Evolutionary conservation across 495 filamentous ascomycete genomes (phyloP), one percentile per base, ranked within the genome.

Genomic region (Trichoderma orchidacearum): DNA sequence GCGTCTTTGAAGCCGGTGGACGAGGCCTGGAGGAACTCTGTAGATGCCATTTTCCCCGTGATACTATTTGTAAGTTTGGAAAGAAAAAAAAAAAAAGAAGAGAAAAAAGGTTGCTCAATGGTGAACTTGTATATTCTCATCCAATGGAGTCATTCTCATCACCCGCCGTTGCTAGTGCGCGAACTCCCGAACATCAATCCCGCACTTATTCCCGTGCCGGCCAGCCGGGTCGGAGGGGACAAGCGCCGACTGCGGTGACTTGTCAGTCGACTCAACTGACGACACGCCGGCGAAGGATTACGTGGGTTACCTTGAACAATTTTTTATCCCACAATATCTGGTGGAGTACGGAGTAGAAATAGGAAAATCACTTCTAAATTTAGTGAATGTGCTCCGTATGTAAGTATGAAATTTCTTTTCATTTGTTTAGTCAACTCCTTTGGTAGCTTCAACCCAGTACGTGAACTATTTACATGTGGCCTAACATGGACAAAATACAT

Each of bases 1-100:
- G 82, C 79, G 55, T 79, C 66, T 41, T 74, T 68, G 63, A 87
- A 86, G 50, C 83, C 82, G 53, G 53, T 36, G 6, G 53, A 30
- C 12, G 53, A 36, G 30, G 29, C 31, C n/a, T 54, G 53, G 18
- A 30, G 38, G 6, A 25, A 48, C 38, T 48, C 38, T 48, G 38
- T 21, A 25, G 38, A 48, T 3, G 38, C 38, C 38, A 48, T 48
- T 25, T 25, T 48, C 27, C 17, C n/a, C n/a, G n/a, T n/a, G n/a
- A n/a, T n/a, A n/a, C n/a, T n/a, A n/a, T n/a, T n/a, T n/a, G n/a
- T 35, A 8, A 35, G 32, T 8, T 35, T 8, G 32, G 32, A 35
- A n/a, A n/a, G n/a, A 35, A 35, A n/a, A 35, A n/a, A n/a, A n/a
- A n/a, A 35, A 35, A n/a, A 35, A 8, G 32, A n/a, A 35, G n/a